Evolutionary conservation across 129 eudicot genomes (phyloP).

Genomic region (Dittrichia graveolens): DNA sequence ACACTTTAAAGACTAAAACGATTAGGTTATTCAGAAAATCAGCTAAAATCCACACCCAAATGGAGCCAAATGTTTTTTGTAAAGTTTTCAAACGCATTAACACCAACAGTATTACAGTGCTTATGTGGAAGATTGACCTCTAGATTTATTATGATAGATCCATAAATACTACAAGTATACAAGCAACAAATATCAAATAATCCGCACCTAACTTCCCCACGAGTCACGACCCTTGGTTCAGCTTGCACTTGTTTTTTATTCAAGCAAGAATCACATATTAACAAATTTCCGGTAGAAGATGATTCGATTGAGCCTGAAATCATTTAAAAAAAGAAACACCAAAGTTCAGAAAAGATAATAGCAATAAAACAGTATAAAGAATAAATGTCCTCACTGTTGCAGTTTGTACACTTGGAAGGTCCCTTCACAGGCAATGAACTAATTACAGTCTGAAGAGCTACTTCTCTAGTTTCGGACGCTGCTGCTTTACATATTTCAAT

Average conservation of each 20-base stretch:
- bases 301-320: slow-evolving; percentile 28
- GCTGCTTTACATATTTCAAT: slow-evolving; percentile 65
- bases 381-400: slow-evolving; percentile 48
- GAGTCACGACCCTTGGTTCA: slow-evolving; percentile 19
- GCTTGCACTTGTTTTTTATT: slow-evolving; percentile 22
- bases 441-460: slow-evolving; percentile 57
- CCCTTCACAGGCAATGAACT: slow-evolving; percentile 73
- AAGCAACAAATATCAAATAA: slow-evolving; percentile 15
- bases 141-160: slow-evolving; percentile 3
- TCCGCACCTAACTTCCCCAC: slow-evolving; percentile 34
- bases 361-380: neutral
- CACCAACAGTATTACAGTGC: slow-evolving; percentile 9
- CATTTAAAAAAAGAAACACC: neutral
- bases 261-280: slow-evolving; percentile 30
- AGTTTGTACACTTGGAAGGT: slow-evolving; percentile 53
- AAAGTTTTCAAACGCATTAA: neutral
- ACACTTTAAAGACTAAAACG: neutral
- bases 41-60: slow-evolving; percentile 7
- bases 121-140: slow-evolving; percentile 5
- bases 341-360: slow-evolving; percentile 4
- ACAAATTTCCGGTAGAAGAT: slow-evolving; percentile 32
- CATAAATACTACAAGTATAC: slow-evolving; percentile 4
- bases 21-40: slow-evolving; percentile 2
- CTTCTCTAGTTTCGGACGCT: slow-evolving; percentile 52
- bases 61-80: neutral